Conservation (phyloP, 352 stramenopile species). For the Phytophthora hybrid region DNA sequence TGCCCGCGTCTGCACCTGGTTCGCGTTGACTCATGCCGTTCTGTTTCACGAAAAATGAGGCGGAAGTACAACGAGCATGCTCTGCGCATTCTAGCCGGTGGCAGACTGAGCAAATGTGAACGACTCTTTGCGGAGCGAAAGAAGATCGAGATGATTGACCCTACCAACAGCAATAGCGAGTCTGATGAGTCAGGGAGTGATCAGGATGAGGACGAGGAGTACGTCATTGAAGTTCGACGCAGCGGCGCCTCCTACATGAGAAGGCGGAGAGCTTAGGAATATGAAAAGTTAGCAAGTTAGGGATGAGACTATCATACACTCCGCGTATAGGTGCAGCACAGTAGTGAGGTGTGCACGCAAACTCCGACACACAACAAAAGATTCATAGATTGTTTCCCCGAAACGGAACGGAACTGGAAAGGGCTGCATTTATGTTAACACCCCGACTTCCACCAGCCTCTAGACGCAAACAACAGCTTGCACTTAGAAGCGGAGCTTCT, state of each 20-base stretch:
- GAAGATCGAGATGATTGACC: conserved; percentile 44
- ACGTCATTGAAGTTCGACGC: conserved; percentile 33
- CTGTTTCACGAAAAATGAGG: conserved; percentile 62
- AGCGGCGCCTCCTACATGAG: conserved; percentile 15
- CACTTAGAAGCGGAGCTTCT: conserved; percentile 99
- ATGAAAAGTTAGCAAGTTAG: not conserved
- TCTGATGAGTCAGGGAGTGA: conserved; percentile 41
- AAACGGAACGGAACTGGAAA: conserved; percentile 73
- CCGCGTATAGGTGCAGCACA: not conserved
- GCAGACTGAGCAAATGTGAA: conserved; percentile 44
- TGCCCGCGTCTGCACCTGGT: conserved; percentile 59
- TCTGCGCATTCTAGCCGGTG: conserved; percentile 25
- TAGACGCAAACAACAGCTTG: conserved; percentile 51
- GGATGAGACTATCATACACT: not conserved
- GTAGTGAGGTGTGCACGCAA: not conserved
- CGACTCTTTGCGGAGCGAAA: conserved; percentile 48
- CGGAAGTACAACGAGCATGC: conserved; percentile 44
- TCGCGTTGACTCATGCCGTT: conserved; percentile 76
- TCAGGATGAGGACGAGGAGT: conserved; percentile 25
- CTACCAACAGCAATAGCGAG: conserved; percentile 47
- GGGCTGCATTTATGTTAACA: conserved; percentile 69
- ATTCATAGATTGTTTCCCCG: conserved; percentile 40
- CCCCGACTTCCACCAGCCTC: conserved; percentile 55
- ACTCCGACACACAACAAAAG: conserved; percentile 10
- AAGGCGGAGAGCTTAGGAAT: conserved; percentile 9